Evolutionary conservation across 2,329 filamentous ascomycete genomes (phyloP).

Genomic region (Colletotrichum karsti): DNA sequence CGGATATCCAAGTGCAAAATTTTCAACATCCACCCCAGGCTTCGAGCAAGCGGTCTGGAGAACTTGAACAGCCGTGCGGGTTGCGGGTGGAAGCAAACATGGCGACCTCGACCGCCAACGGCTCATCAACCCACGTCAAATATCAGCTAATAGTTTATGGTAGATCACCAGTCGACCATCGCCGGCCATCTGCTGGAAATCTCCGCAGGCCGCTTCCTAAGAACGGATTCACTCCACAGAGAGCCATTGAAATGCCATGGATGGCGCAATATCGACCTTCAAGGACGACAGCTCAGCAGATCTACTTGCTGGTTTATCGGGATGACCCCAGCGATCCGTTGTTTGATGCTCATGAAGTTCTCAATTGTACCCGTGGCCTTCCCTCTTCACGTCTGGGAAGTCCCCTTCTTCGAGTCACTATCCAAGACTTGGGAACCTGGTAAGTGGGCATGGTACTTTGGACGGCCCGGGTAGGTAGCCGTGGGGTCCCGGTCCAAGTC

Average conservation of each 20-base stretch:
- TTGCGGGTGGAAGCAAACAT: background rate
- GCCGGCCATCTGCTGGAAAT: slow-evolving; percentile 6
- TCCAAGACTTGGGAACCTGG: slow-evolving; percentile 24
- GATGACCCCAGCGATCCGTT: slow-evolving; percentile 13
- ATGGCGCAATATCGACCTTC: slow-evolving; percentile 25
- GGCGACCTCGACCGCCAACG: background rate
- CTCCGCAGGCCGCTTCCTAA: slow-evolving; percentile 4
- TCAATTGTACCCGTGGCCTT: slow-evolving; percentile 20
- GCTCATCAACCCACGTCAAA: slow-evolving; percentile 2
- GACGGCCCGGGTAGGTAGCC: slow-evolving; percentile 29
- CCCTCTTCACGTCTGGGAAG: slow-evolving; percentile 9
- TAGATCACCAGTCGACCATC: slow-evolving; percentile 15
- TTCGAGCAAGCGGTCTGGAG: background rate
- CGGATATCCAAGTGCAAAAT: slow-evolving; percentile 4
- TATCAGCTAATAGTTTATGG: background rate
- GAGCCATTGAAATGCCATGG: slow-evolving; percentile 19
- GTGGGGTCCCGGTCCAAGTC: slow-evolving; percentile 27
- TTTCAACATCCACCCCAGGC: slow-evolving; percentile 11
- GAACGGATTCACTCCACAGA: background rate
- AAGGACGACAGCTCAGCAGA: slow-evolving; percentile 23
- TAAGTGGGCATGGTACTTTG: slow-evolving; percentile 15
- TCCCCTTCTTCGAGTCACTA: slow-evolving; percentile 16
- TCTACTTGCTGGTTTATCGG: slow-evolving; percentile 8
- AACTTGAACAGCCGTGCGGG: background rate
- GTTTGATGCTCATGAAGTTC: slow-evolving; percentile 30